phyloP scores from a whole-genome alignment of 352 stramenopile genomes.

The Phytophthora multivora region DNA sequence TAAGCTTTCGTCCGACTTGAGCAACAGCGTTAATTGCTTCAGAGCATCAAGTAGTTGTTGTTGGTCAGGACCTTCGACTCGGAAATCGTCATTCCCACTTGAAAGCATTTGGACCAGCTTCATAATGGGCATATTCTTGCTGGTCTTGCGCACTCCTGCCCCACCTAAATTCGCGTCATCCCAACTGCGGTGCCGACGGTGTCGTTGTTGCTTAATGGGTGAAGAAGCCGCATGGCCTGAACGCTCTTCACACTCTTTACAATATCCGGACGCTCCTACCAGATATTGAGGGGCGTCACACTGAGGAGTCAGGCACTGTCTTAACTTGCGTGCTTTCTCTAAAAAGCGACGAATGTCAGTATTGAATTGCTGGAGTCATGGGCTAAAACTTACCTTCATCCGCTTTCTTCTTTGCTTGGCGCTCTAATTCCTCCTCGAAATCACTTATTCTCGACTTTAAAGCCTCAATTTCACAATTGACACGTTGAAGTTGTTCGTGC shows the following conservation, averaged over 20 bases:
- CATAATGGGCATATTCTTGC: slow-evolving; percentile 50
- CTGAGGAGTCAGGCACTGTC: slow-evolving; percentile 65
- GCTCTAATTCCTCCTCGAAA: slow-evolving; percentile 54
- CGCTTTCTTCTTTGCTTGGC: slow-evolving; percentile 36
- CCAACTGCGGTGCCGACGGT: slow-evolving; percentile 57
- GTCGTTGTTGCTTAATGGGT: slow-evolving; percentile 13
- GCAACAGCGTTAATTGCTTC: slow-evolving; percentile 52
- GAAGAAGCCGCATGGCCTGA: slow-evolving; percentile 4
- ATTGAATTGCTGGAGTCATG: not conserved
- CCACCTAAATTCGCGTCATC: slow-evolving; percentile 36
- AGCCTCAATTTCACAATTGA: slow-evolving; percentile 25
- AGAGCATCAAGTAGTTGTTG: slow-evolving; percentile 45
- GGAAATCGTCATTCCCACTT: slow-evolving; percentile 13
- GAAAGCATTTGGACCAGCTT: slow-evolving; percentile 45
- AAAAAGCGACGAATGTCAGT: slow-evolving; percentile 6
- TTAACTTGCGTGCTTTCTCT: slow-evolving; percentile 55
- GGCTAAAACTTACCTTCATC: slow-evolving; percentile 36
- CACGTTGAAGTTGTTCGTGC: slow-evolving; percentile 21
- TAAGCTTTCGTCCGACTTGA: slow-evolving; percentile 56
- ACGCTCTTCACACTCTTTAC: slow-evolving; percentile 57
- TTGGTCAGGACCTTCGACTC: slow-evolving; percentile 11
- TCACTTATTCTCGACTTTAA: slow-evolving; percentile 36
- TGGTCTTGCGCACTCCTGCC: slow-evolving; percentile 34
- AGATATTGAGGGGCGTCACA: slow-evolving; percentile 75
- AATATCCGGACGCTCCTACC: slow-evolving; percentile 63